Base-by-base conservation (phyloP, 169 alveolate genomes). In the Plasmodium blacklocki region DNA sequence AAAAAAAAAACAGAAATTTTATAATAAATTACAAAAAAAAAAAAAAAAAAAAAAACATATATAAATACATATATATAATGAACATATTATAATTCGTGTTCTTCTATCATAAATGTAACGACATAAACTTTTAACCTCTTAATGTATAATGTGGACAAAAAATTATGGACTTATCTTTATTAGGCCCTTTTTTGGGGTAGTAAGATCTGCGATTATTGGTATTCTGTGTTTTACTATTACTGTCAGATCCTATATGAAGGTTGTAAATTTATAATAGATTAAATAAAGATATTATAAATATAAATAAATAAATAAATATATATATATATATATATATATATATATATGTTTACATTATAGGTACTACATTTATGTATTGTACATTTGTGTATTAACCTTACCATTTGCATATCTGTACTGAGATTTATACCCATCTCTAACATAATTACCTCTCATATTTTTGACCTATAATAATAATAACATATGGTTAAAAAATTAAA, bases 381-480 rank as follows among this genome's bases (percentile, higher is more conserved):
- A 54, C 62, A 54, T 45, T 45, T 14, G 14, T 14, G 50, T 12
- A n/a, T 29, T 56, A 23, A 3, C 63, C 49, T 39, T 86, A 86
- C 92, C 92, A 72, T 71, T 86, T 64, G 88, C 64, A 19, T 86
- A 86, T 86, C 92, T 62, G 59, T 73, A 14, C 39, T 86, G 92
- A 71, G 68, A 59, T 29, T 49, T 86, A 56, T 39, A 70, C 11
- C 92, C 92, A 72, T 72, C 87, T 86, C 92, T 73, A 32, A 58
- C 58, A 72, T 86, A 86, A 47, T 45, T 26, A 73, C 87, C 88
- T 64, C 92, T 86, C 92, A 70, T 73, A 59, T 59, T 72, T 85
- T 62, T 45, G 68, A 32, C 72, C 91, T 83, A 32, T n/a, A 59
- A 39, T 39, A 39, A 39, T 39, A 39, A 39, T 39, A 39, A 39